Base-by-base conservation (phyloP, 805 yeast genomes). In the Kodamaea kakaduensis region DNA sequence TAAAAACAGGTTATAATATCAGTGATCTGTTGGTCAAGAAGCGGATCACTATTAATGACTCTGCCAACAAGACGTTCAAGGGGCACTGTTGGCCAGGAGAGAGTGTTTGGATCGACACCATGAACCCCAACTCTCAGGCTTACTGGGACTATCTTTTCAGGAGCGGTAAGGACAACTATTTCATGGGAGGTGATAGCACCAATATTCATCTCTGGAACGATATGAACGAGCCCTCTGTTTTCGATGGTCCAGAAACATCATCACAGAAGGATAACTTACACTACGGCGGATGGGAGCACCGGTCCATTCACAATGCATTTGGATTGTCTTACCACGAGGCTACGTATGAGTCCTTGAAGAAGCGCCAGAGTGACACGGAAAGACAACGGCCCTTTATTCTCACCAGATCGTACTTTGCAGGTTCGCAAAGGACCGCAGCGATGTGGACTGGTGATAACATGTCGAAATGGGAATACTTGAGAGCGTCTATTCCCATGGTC, bases 51-150 rank as follows among this genome's bases (percentile, higher is more conserved):
- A 67, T 87, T 14, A 60, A 54, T 18, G 56, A 64, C 42, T 63
- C 74, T 32, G 56, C 59, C 14, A 80, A 77, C 17, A 53, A 67
- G 1, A 60, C 75, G 2, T 89, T 68, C 55, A 68, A 75, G 32
- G 97, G 96, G 3, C 94, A 87, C 56, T 93, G 97, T 59, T 93
- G 98, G 98, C 97, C 98, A 2, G 98, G 97, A 1, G 87, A 85
- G 46, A 84, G 96, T 0, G 69, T 87, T 6, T 93, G 97, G 97
- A 77, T 93, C 37, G 98, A 93, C 49, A 71, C 95, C 0, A 59
- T 89, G 38, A 76, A 80, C 51, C 86, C 89, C 1, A 50, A 58
- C 1, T 74, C 88, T 1, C 71, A 63, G 36, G 52, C 55, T 4
- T 69, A 71, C 39, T 89, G 96, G 96, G 63, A 61, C 31, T 41